phyloP scores from a whole-genome alignment of 768 basidiomycete genomes.

The Kockovaella imperatae region DNA sequence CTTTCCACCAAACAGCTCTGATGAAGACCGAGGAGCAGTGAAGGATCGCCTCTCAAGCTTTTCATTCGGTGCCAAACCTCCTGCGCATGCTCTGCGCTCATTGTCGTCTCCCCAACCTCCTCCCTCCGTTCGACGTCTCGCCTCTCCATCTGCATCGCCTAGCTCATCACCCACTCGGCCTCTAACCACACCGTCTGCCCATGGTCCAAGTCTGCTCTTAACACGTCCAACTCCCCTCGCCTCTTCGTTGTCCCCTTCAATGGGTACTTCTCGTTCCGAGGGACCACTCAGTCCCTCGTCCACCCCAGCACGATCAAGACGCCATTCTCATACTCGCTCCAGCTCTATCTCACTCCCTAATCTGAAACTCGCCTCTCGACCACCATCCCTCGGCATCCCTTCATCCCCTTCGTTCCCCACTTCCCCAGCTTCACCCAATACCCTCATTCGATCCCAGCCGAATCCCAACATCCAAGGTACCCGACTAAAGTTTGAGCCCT shows the following conservation, averaged over 20 bases:
- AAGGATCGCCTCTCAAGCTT: constrained; percentile 22
- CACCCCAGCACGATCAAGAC: constrained; percentile 18
- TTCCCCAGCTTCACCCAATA: constrained; percentile 1
- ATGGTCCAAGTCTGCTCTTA: constrained; percentile 31
- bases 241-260: constrained; percentile 3
- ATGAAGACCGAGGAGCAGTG: constrained; percentile 7
- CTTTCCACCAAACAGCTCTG: constrained; percentile 2
- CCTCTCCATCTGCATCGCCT: constrained; percentile 1
- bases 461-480: constrained; percentile 11
- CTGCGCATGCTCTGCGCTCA: constrained; percentile 4
- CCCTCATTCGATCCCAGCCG: too few species aligned
- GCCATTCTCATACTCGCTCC: constrained; percentile 37
- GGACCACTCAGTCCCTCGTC: constrained; percentile 27
- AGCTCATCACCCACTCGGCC: constrained; percentile 9
- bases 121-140: not conserved
- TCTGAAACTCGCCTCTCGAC: constrained; percentile 23
- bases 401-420: constrained; percentile 24
- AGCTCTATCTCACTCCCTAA: constrained; percentile 35
- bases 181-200: constrained; percentile 21
- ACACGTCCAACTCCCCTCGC: constrained; percentile 26
- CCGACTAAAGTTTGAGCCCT: constrained; percentile 33
- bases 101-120: not conserved
- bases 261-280: constrained; percentile 6
- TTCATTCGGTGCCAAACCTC: constrained; percentile 27
- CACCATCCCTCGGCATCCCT: constrained; percentile 31